Evolutionary conservation across 129 eudicot species (phyloP), one percentile per base, ranked within the genome.

Genomic region (Sambucus nigra): DNA sequence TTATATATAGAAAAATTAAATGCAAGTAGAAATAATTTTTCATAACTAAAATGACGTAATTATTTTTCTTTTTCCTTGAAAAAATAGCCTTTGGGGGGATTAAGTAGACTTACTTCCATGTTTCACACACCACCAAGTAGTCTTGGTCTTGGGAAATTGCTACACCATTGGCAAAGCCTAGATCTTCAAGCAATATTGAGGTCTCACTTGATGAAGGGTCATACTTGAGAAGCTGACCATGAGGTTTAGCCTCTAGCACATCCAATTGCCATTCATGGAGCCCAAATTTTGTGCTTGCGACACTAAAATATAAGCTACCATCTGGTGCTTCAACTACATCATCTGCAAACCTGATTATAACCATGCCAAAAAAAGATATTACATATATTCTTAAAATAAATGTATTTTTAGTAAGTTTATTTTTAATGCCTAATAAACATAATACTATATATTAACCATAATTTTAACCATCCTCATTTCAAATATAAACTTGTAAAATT

Each of bases 221-320:
- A 21, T 77, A 80, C 50, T 73, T 80, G 41, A 88, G 75, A 53
- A 88, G 94, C 59, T 74, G 87, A 4, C 97, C 97, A 55, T 88
- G 72, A 46, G 96, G 97, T 69, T 70, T 76, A 4, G 92, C 94
- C 59, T 83, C 97, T 0, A 88, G 57, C 28, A 78, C 6, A 44
- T 88, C 97, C 10, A 80, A 65, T 63, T 54, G 61, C 92, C 77
- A 73, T 4, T 77, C 27, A 58, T 80, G 84, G 46, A 83, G 49
- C 25, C 72, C 73, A 23, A 63, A 83, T 66, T 88, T 83, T 19
- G 92, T 80, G 76, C 94, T 88, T 13, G 82, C 87, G 11, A 68
- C 63, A 32, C 91, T 88, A 57, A 83, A 88, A 59, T 88, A 88
- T 64, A 83, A 65, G 57, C 64, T 75, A 7, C 94, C 97, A 60